Conservation (phyloP, 148 eudicot species). For the Chenopodium album region DNA sequence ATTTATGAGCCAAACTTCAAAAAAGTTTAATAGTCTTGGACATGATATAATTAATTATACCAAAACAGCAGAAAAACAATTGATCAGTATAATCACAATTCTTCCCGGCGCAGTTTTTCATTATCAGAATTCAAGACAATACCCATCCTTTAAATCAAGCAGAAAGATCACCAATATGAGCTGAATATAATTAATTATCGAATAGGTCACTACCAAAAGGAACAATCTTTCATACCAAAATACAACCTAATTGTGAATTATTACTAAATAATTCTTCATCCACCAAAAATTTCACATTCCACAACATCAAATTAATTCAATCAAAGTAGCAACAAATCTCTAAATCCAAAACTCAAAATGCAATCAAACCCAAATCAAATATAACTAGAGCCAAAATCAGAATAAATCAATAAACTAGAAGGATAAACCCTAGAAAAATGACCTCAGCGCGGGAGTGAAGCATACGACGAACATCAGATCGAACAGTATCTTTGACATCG, state of each 20-base stretch:
- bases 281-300: neutral
- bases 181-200: neutral
- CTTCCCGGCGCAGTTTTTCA: neutral
- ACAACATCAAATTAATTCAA: neutral
- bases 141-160: neutral
- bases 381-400: neutral
- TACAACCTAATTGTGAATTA: neutral
- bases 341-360: neutral
- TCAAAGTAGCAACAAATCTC: neutral
- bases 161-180: neutral
- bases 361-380: conserved; percentile 4
- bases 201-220: neutral
- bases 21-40: neutral
- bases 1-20: neutral
- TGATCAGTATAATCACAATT: too few relatives aligned
- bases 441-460: conserved; percentile 98
- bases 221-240: neutral
- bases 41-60: neutral
- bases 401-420: neutral
- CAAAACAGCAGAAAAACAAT: too few relatives aligned
- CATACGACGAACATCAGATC: conserved; percentile 84
- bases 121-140: neutral
- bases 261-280: neutral
- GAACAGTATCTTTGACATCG: conserved; percentile 68
- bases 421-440: conserved; percentile 18